Evolutionary conservation across 2,329 filamentous ascomycete genomes (phyloP).

Genomic region (Colletotrichum sp.): DNA sequence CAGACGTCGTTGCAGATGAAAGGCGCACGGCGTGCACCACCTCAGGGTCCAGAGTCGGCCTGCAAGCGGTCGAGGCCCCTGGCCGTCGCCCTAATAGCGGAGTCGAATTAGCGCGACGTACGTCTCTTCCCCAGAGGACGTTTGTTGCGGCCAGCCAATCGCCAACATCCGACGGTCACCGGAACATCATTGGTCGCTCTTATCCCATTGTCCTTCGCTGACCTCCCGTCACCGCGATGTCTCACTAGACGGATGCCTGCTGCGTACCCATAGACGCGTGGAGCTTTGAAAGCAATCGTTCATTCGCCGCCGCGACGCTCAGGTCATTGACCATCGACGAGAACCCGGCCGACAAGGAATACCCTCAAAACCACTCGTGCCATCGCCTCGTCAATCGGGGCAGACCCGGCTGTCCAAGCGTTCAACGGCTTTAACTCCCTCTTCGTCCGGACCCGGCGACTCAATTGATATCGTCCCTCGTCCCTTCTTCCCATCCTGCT

Average conservation of each 20-base stretch:
- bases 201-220: not conserved
- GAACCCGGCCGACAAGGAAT: not conserved
- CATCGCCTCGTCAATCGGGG: not conserved
- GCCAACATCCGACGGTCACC: constrained; percentile 4
- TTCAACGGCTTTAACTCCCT: not conserved
- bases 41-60: not conserved
- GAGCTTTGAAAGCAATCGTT: not conserved
- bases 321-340: not conserved
- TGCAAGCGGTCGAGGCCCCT: not conserved
- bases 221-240: not conserved
- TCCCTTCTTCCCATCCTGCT: not conserved
- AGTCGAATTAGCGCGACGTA: not conserved
- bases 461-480: not conserved
- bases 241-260: not conserved
- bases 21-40: not conserved
- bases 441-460: not conserved
- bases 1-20: not conserved
- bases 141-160: constrained; percentile 1
- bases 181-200: not conserved
- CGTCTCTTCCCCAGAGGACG: not conserved
- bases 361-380: not conserved
- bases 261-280: not conserved
- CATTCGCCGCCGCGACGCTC: not conserved
- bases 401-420: not conserved
- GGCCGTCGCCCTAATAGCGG: constrained; percentile 9